Base-by-base conservation (phyloP, 805 yeast species). In the Candida cerambycidarum region DNA sequence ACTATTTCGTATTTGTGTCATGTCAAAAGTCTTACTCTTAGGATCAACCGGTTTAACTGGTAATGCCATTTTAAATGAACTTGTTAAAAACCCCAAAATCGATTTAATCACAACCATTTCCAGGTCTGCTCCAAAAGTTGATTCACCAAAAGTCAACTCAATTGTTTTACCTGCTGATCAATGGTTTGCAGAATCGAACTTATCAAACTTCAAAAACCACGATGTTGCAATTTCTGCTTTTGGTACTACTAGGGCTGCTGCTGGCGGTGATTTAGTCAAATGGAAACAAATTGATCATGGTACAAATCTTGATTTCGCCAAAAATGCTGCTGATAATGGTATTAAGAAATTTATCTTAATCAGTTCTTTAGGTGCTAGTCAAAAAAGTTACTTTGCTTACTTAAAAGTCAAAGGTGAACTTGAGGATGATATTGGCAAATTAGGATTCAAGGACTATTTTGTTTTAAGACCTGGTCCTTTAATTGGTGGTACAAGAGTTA, bases 41-140 rank as follows among this genome's bases (percentile, higher is more conserved):
- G 96, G 96, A 2, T 75, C 89, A 21, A 88, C 96, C 1, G 96
- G 96, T 2, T 64, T 87, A 15, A 82, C 84, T 43, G 97, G 96
- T 7, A 52, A 69, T 17, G 71, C 67, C 17, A 73, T 86, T 45
- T 57, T 86, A 41, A 73, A 69, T 41, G 61, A 61, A 18, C 77
- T 78, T 5, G 60, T 62, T 29, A 47, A 55, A 8, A 60, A 76
- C 3, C 45, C 64, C 1, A 53, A 61, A 2, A 67, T 75, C 30
- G 42, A 60, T 2, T 62, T 68, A 15, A 57, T 83, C 5, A 62
- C 62, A 28, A 71, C 88, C 3, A 48, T 85, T 3, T 60, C 80
- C 3, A 75, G 93, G 56, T 69, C 79, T 41, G 67, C 56, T 21
- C 73, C 73, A 25, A 46, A 48, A 12, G 21, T 65, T 37, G 45